Evolutionary conservation across 2,329 filamentous ascomycete genomes (phyloP).

Genomic region (Neoscytalidium dimidiatum): DNA sequence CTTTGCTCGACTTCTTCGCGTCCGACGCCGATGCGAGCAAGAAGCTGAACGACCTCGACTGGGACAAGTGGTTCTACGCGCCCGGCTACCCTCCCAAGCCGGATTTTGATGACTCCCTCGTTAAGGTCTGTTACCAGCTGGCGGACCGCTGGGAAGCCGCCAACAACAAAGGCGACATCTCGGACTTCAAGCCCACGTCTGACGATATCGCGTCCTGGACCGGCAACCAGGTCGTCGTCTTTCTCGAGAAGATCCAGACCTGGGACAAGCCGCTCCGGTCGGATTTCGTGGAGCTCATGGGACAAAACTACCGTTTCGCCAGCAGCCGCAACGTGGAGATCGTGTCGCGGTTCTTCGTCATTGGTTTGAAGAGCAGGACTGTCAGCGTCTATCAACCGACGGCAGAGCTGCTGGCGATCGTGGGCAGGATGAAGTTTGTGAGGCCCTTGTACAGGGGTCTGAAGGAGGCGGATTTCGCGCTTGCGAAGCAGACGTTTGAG

Average conservation of each 20-base stretch:
- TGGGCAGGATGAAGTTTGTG: constrained; percentile 97
- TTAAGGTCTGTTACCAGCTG: constrained; percentile 80
- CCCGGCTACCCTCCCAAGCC: constrained; percentile 90
- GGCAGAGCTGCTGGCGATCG: constrained; percentile 72
- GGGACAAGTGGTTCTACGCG: constrained; percentile 87
- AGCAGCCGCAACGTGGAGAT: constrained; percentile 86
- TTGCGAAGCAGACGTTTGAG: constrained; percentile 82
- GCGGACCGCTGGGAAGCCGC: constrained; percentile 76
- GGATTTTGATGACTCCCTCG: constrained; percentile 83
- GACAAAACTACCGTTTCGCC: constrained; percentile 70
- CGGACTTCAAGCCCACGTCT: constrained; percentile 59
- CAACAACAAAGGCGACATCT: constrained; percentile 27
- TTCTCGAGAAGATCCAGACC: constrained; percentile 77
- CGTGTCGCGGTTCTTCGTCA: constrained; percentile 74
- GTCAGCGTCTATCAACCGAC: constrained; percentile 68
- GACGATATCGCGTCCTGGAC: constrained; percentile 74
- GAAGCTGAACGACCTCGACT: constrained; percentile 75
- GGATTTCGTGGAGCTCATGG: constrained; percentile 70
- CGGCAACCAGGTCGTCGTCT: constrained; percentile 88
- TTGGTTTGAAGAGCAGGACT: constrained; percentile 76
- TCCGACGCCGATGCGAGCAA: constrained; percentile 62
- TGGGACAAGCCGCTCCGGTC: constrained; percentile 65
- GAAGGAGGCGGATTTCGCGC: constrained; percentile 69
- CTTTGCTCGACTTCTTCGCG: constrained; percentile 82
- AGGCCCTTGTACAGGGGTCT: constrained; percentile 78